Conservation (phyloP, 805 yeast species). For the Candida taoyuanica region DNA sequence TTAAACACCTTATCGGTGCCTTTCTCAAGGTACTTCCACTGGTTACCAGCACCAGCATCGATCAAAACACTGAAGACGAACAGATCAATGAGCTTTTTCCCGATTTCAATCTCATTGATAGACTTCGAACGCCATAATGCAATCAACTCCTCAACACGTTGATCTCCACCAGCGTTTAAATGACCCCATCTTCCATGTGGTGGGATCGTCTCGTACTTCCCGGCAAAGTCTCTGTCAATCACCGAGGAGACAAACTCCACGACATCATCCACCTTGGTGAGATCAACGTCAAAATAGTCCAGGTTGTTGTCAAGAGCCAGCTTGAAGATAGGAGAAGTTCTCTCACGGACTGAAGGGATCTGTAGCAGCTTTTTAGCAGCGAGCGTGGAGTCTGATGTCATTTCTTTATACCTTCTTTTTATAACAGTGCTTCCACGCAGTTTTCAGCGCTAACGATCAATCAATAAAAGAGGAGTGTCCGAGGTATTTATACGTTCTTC, state of each 20-base stretch:
- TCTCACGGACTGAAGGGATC: slow-evolving; percentile 53
- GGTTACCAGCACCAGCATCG: slow-evolving; percentile 67
- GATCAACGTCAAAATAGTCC: slow-evolving; percentile 43
- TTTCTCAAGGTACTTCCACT: slow-evolving; percentile 46
- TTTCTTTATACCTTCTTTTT: not conserved
- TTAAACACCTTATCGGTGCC: slow-evolving; percentile 28
- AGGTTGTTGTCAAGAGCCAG: slow-evolving; percentile 35
- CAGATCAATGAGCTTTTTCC: slow-evolving; percentile 51
- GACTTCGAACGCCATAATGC: slow-evolving; percentile 32
- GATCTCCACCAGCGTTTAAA: slow-evolving; percentile 45
- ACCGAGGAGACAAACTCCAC: slow-evolving; percentile 40
- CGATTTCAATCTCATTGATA: slow-evolving; percentile 39
- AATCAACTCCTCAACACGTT: slow-evolving; percentile 42
- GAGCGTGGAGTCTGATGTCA: slow-evolving; percentile 2
- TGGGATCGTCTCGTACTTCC: slow-evolving; percentile 44
- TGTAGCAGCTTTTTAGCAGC: slow-evolving; percentile 35
- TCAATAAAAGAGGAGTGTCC: not conserved
- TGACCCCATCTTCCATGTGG: slow-evolving; percentile 70
- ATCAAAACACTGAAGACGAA: slow-evolving; percentile 56
- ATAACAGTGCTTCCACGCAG: too few relatives aligned
- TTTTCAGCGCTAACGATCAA: not conserved
- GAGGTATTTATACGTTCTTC: not conserved
- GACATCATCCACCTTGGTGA: slow-evolving; percentile 36
- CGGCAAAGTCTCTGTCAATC: slow-evolving; percentile 41
- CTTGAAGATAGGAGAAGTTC: slow-evolving; percentile 39